phyloP scores from a whole-genome alignment of 306 rosid species.

The Prunus mira region DNA sequence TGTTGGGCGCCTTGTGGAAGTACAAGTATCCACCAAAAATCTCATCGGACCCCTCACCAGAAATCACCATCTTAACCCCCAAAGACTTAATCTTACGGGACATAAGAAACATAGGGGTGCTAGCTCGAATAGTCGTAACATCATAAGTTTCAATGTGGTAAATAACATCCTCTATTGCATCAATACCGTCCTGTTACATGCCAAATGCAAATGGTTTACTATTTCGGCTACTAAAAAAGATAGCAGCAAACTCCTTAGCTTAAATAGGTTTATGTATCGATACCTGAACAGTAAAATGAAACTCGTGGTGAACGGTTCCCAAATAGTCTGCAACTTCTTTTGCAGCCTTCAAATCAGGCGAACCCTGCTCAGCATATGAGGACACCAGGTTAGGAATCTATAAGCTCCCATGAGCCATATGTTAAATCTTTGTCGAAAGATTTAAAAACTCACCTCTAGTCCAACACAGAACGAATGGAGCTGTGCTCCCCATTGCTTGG shows the following conservation, averaged over 20 bases:
- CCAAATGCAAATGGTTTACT: conserved; percentile 4
- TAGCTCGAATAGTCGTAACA: conserved; percentile 92
- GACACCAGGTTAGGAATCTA: not conserved
- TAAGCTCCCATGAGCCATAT: not conserved
- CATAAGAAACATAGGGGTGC: conserved; percentile 98
- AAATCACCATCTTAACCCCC: conserved; percentile 93
- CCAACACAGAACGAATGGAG: conserved; percentile 96
- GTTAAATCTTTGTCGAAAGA: not conserved
- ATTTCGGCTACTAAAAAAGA: not conserved
- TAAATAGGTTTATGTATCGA: not conserved
- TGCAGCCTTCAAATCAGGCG: conserved; percentile 97
- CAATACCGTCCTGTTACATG: conserved; percentile 75
- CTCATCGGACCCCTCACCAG: conserved; percentile 99
- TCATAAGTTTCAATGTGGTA: conserved; percentile 92
- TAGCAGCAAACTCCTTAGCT: not conserved
- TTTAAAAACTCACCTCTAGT: conserved; percentile 51
- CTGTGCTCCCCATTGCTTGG: conserved; percentile 92
- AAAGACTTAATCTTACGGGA: conserved; percentile 89
- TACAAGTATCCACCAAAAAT: conserved; percentile 91
- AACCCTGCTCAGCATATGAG: conserved; percentile 54
- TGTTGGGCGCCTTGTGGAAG: conserved; percentile 98
- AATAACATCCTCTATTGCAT: conserved; percentile 93
- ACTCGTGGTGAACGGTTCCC: conserved; percentile 94
- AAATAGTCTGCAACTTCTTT: conserved; percentile 89
- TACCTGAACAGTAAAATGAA: conserved; percentile 86